These are phyloP conservation scores for Fusarium newnesense DNA, from an alignment of 2,329 filamentous ascomycete species.

Conservation along the genomic window DNA sequence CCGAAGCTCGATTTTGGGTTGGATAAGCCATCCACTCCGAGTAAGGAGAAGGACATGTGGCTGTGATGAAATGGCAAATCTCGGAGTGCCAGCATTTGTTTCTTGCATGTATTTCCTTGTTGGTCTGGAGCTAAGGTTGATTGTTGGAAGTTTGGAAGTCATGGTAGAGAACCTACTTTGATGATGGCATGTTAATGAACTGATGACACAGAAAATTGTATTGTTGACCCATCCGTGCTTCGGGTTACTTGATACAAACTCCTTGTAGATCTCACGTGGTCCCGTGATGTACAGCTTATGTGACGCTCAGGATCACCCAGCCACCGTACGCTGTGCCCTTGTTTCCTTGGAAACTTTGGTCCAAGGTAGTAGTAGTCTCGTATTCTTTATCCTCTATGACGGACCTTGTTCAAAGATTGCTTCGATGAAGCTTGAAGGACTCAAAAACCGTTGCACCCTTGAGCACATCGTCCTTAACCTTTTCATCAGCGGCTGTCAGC, in stretches of 20 bases:
- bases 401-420: constrained; percentile 42
- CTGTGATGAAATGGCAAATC: constrained; percentile 36
- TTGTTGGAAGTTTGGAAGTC: constrained; percentile 45
- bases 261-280: constrained; percentile 14
- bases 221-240: constrained; percentile 20
- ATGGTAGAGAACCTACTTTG: constrained; percentile 42
- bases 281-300: background rate
- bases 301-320: constrained; percentile 3
- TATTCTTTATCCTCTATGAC: background rate
- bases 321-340: background rate
- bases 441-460: constrained; percentile 71
- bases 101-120: constrained; percentile 38
- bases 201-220: constrained; percentile 48
- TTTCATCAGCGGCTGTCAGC: constrained; percentile 63
- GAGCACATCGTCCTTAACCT: constrained; percentile 72
- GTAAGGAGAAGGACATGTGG: constrained; percentile 49
- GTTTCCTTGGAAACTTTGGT: background rate
- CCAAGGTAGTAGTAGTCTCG: background rate
- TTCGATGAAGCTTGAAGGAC: constrained; percentile 70
- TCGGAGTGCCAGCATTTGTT: constrained; percentile 31
- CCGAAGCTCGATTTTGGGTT: constrained; percentile 64
- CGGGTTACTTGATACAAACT: constrained; percentile 19
- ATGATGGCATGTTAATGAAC: constrained; percentile 54
- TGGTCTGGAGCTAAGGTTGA: constrained; percentile 40
- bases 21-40: constrained; percentile 46